A percentile compares a stretch with the other conserved stretches of the same genome.
Conservation (phyloP, 176 grass and related monocot genomes). For the Oryza glaberrima region DNA sequence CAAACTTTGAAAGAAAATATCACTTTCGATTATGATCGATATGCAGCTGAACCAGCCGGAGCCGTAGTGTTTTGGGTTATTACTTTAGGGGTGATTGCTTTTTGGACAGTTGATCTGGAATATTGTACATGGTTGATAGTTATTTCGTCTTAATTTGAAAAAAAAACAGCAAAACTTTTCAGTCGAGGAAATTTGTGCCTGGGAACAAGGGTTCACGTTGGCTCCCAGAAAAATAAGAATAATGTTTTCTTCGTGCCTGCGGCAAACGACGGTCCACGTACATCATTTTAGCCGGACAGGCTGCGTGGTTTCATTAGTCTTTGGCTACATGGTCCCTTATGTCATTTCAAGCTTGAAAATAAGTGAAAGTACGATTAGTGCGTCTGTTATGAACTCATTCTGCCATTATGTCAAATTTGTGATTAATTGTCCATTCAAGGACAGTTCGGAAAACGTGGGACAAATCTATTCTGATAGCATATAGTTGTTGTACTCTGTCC, state of each 20-base stretch:
- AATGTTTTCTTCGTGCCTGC: not conserved
- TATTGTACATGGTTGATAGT: no score
- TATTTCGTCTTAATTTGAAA: not conserved
- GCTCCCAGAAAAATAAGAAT: not conserved
- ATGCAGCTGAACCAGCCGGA: no score
- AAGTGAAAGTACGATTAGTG: not conserved
- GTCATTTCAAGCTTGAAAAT: not conserved
- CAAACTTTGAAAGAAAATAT: no score
- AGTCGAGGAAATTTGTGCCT: not conserved
- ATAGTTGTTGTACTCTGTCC: not conserved
- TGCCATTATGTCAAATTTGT: not conserved
- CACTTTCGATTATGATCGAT: no score
- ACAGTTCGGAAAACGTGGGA: not conserved
- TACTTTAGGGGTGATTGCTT: not conserved
- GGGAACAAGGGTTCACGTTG: not conserved
- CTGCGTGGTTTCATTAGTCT: not conserved
- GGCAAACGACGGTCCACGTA: not conserved
- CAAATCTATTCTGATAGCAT: not conserved
- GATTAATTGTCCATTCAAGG: not conserved
- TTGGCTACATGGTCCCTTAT: not conserved
- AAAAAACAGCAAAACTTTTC: not conserved
- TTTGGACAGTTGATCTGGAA: no score
- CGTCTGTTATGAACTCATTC: not conserved
- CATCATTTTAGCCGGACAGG: not conserved
- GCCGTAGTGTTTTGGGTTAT: not conserved